These are phyloP conservation scores for Claviceps purpurea DNA, from an alignment of 2,329 filamentous ascomycete genomes.

Conservation along the genomic window DNA sequence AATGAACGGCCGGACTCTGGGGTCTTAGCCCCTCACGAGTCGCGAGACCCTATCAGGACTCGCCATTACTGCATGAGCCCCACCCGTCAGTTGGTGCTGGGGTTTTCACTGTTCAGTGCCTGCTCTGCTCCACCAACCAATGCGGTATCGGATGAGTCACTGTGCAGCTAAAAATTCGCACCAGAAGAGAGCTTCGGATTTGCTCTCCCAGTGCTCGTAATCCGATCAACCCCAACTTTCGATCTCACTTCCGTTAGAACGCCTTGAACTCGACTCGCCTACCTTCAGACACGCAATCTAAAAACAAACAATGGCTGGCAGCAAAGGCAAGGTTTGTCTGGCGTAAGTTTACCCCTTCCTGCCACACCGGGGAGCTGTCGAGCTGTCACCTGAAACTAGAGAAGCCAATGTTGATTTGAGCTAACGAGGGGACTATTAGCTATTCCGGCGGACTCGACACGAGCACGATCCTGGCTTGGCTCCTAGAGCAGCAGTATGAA, in stretches of 20 bases:
- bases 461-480: slow-evolving; percentile 27
- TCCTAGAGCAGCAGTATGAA: slow-evolving; percentile 19
- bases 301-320: not conserved
- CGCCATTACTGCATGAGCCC: not conserved
- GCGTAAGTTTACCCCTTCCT: not conserved
- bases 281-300: too few species aligned
- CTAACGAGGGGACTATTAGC: not conserved
- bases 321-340: slow-evolving; percentile 1
- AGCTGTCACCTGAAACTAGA: not conserved
- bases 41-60: not conserved
- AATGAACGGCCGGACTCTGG: too few species aligned
- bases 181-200: not conserved
- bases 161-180: not conserved
- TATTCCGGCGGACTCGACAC: slow-evolving; percentile 24
- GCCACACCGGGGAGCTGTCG: not conserved
- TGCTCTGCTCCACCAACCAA: not conserved
- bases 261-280: not conserved
- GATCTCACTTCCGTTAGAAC: not conserved
- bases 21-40: not conserved
- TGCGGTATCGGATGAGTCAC: slow-evolving; percentile 1
- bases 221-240: not conserved
- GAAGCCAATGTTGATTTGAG: not conserved
- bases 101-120: not conserved
- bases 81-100: not conserved
- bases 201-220: not conserved